A percentile compares a stretch with the other conserved stretches of the same genome.
These are phyloP conservation scores for Kazachstania psychrophila DNA, from an alignment of 805 yeast genomes.

Conservation along the genomic window DNA sequence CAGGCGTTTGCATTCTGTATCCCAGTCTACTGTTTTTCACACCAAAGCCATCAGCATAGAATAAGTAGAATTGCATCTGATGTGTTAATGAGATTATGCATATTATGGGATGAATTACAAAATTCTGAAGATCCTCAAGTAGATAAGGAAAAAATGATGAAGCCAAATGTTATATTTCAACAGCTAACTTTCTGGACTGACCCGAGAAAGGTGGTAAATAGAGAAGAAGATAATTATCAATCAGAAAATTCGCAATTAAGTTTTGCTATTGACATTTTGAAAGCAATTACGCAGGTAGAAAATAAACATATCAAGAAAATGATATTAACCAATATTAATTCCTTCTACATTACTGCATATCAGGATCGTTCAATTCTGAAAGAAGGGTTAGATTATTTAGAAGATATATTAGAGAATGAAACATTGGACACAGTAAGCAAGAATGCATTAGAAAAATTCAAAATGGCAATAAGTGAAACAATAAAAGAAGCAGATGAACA, in stretches of 20 bases:
- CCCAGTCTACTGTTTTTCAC: slow-evolving; percentile 81
- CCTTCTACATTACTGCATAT: slow-evolving; percentile 35
- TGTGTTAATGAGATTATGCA: slow-evolving; percentile 50
- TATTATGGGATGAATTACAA: slow-evolving; percentile 33
- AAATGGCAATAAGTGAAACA: slow-evolving; percentile 6
- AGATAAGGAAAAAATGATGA: slow-evolving; percentile 22
- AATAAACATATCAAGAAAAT: slow-evolving; percentile 47
- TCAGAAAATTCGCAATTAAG: slow-evolving; percentile 46
- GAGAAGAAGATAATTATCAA: slow-evolving; percentile 33
- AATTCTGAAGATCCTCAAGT: slow-evolving; percentile 27
- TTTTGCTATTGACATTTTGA: slow-evolving; percentile 47
- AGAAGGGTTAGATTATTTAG: slow-evolving; percentile 21
- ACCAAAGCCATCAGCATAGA: slow-evolving; percentile 57
- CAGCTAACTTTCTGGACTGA: slow-evolving; percentile 82
- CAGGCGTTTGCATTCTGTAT: slow-evolving; percentile 81
- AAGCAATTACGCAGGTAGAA: slow-evolving; percentile 38
- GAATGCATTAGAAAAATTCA: slow-evolving; percentile 31
- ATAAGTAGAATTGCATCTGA: slow-evolving; percentile 58
- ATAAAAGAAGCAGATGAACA: slow-evolving; percentile 10
- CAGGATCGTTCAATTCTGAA: slow-evolving; percentile 22
- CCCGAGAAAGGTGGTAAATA: slow-evolving; percentile 54
- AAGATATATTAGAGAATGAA: slow-evolving; percentile 27
- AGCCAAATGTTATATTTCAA: slow-evolving; percentile 49
- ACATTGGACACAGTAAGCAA: slow-evolving; percentile 27
- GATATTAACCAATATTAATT: slow-evolving; percentile 42